Conservation (phyloP, 106 monocot species). For the Gastrodia elata region DNA sequence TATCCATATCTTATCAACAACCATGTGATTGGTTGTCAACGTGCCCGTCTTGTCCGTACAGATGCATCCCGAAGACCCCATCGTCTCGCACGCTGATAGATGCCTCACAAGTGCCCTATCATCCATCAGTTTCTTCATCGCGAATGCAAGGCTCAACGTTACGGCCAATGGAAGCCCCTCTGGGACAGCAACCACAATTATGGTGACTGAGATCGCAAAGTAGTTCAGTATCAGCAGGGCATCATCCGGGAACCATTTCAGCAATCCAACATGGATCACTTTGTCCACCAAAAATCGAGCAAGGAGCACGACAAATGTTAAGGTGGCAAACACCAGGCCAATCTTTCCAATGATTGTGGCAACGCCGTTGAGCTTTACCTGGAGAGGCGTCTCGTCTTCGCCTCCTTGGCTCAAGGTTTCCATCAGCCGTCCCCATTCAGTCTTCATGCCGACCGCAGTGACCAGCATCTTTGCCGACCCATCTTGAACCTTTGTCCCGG, state of each 20-base stretch:
- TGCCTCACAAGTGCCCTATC: slow-evolving; percentile 86
- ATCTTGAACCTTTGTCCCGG: slow-evolving; percentile 94
- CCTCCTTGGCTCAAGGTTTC: slow-evolving; percentile 83
- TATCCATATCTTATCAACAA: slow-evolving; percentile 78
- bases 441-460: slow-evolving; percentile 87
- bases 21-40: slow-evolving; percentile 94
- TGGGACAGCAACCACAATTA: slow-evolving; percentile 95
- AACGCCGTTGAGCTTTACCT: slow-evolving; percentile 96
- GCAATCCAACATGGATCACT: slow-evolving; percentile 23
- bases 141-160: slow-evolving; percentile 93
- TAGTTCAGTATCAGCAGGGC: slow-evolving; percentile 60
- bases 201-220: slow-evolving; percentile 85
- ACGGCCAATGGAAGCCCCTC: slow-evolving; percentile 98
- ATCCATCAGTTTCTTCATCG: slow-evolving; percentile 94
- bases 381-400: slow-evolving; percentile 93
- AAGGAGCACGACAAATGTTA: slow-evolving; percentile 71
- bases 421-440: slow-evolving; percentile 91
- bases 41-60: slow-evolving; percentile 99
- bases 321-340: slow-evolving; percentile 65
- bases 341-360: slow-evolving; percentile 96
- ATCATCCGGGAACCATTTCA: slow-evolving; percentile 59
- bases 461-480: slow-evolving; percentile 89
- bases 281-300: slow-evolving; percentile 50
- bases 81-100: slow-evolving; percentile 92
- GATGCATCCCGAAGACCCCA: slow-evolving; percentile 93